These are phyloP conservation scores for Phoma sp. DNA, from an alignment of 2,329 filamentous ascomycete species.

Conservation along the genomic window DNA sequence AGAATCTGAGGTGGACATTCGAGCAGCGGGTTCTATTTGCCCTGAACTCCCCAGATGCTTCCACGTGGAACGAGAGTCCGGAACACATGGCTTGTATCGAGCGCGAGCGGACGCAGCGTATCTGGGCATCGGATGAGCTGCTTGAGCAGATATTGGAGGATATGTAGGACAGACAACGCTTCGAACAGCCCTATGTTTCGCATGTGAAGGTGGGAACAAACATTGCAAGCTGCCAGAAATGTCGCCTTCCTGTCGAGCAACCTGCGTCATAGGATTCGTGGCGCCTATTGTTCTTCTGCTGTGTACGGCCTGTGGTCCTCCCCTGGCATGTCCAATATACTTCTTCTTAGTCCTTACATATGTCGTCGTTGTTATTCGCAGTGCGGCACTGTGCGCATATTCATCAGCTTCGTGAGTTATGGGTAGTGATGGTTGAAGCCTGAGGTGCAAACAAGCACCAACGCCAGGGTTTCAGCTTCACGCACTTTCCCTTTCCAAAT, in stretches of 20 bases:
- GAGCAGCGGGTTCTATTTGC: slow-evolving; percentile 24
- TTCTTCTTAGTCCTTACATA: background rate
- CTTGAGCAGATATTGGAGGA: slow-evolving; percentile 14
- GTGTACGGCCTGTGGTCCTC: background rate
- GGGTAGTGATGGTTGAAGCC: slow-evolving; percentile 12
- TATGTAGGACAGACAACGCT: background rate
- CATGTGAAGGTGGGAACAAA: background rate
- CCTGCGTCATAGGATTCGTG: background rate
- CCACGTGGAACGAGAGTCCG: slow-evolving; percentile 32
- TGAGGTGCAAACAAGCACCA: slow-evolving; percentile 28
- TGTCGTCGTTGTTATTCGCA: background rate
- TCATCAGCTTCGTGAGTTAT: slow-evolving; percentile 5
- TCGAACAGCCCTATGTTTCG: background rate
- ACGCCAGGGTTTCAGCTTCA: slow-evolving; percentile 16
- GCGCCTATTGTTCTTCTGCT: background rate
- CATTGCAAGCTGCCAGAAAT: background rate
- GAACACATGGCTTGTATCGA: slow-evolving; percentile 33
- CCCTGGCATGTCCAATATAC: background rate
- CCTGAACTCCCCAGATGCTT: slow-evolving; percentile 6
- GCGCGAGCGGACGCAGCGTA: slow-evolving; percentile 17
- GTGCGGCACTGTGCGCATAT: background rate
- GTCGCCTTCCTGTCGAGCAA: background rate
- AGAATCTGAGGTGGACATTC: slow-evolving; percentile 42
- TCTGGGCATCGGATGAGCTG: slow-evolving; percentile 32
- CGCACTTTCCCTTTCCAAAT: slow-evolving; percentile 14